phyloP scores from a whole-genome alignment of 495 filamentous ascomycete species.

The Sphaerosporella brunnea region DNA sequence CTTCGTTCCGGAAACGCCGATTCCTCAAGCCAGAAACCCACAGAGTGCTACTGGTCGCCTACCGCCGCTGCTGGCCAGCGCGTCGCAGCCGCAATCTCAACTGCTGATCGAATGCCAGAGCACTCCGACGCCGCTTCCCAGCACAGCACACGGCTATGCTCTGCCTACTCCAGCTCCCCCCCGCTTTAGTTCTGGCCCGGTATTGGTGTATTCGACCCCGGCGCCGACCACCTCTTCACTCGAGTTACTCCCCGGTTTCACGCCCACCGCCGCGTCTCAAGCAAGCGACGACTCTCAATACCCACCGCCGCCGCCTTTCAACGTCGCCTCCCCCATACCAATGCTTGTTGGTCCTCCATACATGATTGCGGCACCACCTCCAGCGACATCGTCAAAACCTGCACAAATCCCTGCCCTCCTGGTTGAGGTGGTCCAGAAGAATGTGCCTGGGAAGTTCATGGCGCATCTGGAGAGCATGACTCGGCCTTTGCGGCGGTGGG shows the following conservation, averaged over 20 bases:
- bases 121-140: too few species aligned
- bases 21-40: too few species aligned
- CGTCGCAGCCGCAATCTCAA: background rate
- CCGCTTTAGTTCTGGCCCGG: conserved; percentile 6
- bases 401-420: conserved; percentile 11
- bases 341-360: conserved; percentile 12
- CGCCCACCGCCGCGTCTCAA: background rate
- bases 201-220: background rate
- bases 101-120: background rate
- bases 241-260: background rate
- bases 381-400: conserved; percentile 13
- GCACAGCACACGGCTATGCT: too few species aligned
- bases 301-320: conserved; percentile 1
- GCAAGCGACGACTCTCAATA: background rate
- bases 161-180: too few species aligned
- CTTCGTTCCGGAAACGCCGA: background rate
- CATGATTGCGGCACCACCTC: conserved; percentile 12
- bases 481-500: conserved; percentile 15
- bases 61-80: background rate
- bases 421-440: conserved; percentile 6
- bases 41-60: background rate
- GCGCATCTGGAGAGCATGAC: conserved; percentile 12
- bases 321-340: conserved; percentile 7
- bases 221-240: background rate
- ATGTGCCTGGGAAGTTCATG: conserved; percentile 14